Evolutionary conservation across 257 asterid species (phyloP).

Genomic region (Ocimum tenuiflorum): DNA sequence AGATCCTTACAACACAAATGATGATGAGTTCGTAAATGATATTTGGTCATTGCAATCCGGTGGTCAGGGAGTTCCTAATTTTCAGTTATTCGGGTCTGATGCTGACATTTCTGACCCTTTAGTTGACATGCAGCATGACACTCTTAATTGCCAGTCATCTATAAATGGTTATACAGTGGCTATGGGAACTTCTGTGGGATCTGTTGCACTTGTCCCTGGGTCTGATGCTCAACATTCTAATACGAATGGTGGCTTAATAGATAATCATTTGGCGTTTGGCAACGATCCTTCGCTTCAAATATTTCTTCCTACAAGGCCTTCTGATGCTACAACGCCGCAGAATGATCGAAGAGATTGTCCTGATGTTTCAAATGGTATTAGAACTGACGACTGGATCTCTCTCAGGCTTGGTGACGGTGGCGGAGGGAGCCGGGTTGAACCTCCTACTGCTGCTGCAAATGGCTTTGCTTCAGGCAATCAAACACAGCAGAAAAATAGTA

Average conservation of each 20-base stretch:
- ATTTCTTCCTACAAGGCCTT: slow-evolving; percentile 84
- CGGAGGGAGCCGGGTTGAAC: slow-evolving; percentile 20
- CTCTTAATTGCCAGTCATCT: slow-evolving; percentile 49
- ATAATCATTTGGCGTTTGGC: slow-evolving; percentile 60
- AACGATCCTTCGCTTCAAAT: slow-evolving; percentile 87
- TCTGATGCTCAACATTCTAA: slow-evolving; percentile 37
- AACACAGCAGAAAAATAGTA: slow-evolving; percentile 25
- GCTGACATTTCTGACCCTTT: slow-evolving; percentile 58
- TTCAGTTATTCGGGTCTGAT: slow-evolving; percentile 80
- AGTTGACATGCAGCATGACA: slow-evolving; percentile 49
- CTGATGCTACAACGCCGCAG: slow-evolving; percentile 46
- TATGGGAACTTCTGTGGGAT: slow-evolving; percentile 46
- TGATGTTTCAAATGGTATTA: slow-evolving; percentile 60
- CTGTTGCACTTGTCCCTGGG: slow-evolving; percentile 48
- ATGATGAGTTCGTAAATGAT: slow-evolving; percentile 58
- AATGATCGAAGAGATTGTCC: slow-evolving; percentile 48
- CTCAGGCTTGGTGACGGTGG: slow-evolving; percentile 78
- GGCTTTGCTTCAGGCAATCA: slow-evolving; percentile 46
- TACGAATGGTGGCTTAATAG: slow-evolving; percentile 53
- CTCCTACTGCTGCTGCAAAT: slow-evolving; percentile 36
- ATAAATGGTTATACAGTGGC: slow-evolving; percentile 44
- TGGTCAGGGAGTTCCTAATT: slow-evolving; percentile 68
- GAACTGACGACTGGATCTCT: slow-evolving; percentile 76
- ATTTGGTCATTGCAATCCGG: slow-evolving; percentile 73
- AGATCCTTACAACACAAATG: slow-evolving; percentile 43